phyloP scores from a whole-genome alignment of 225 moss, liverwort and hornwort genomes.

The Neckera pumila region DNA sequence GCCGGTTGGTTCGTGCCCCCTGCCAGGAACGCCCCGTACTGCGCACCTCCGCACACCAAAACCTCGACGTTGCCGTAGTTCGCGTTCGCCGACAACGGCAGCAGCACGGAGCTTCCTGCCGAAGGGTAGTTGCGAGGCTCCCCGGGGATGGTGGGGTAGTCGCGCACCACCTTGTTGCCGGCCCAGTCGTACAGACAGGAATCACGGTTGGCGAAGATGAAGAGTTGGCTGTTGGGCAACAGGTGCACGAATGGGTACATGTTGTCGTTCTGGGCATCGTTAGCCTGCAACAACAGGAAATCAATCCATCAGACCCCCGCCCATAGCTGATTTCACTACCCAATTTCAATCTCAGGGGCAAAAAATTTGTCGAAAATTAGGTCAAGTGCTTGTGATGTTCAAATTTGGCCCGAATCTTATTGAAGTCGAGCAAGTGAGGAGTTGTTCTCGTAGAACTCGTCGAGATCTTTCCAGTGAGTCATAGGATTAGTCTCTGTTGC shows the following conservation, averaged over 20 bases:
- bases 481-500: not conserved
- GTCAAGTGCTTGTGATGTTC: not conserved
- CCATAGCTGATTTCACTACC: not conserved
- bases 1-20: not conserved
- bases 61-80: constrained; percentile 22
- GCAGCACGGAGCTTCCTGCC: constrained; percentile 42
- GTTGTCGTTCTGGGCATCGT: constrained; percentile 35
- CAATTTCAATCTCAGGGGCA: not conserved
- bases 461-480: not conserved
- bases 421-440: not conserved
- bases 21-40: constrained; percentile 11
- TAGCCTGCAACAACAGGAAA: not conserved
- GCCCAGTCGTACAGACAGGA: constrained; percentile 30
- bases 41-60: constrained; percentile 29
- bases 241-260: constrained; percentile 45
- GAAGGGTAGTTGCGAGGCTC: constrained; percentile 50
- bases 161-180: constrained; percentile 15
- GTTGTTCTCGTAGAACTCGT: not conserved
- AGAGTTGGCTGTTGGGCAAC: constrained; percentile 43
- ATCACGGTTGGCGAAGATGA: constrained; percentile 45
- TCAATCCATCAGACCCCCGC: not conserved
- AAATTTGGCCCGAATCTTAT: not conserved
- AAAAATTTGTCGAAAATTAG: not conserved
- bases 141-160: constrained; percentile 33
- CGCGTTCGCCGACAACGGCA: constrained; percentile 15